Evolutionary conservation across 345 rosid genomes (phyloP), one percentile per base, ranked within the genome.

Genomic region (Ceriops tagal): DNA sequence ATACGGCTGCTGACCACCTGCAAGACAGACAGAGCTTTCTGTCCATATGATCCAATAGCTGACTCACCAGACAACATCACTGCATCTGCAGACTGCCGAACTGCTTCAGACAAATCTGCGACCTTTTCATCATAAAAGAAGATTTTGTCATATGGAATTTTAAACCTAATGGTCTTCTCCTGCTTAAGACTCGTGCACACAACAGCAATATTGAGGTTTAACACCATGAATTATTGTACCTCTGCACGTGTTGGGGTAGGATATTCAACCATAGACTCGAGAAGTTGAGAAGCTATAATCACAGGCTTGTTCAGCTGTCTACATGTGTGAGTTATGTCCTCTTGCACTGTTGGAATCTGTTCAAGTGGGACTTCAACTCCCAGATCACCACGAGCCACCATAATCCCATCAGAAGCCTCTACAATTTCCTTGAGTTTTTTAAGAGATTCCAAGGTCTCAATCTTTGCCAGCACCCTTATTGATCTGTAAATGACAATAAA

Each of bases 171-270:
- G 55, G 53, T 22, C 20, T 22, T 21, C 49, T 43, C 49, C 49
- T 43, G 49, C 49, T 15, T 3, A 43, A 0, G 49, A 43, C 16
- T 6, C 37, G 1, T 34, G 37, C 37, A 34, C 37, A 13, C 18
- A 65, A 66, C n/a, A 70, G 53, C 8, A 8, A 61, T 26, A 39
- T 7, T 5, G 6, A 46, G 13, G 13, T 46, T 24, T 15, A 22
- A 27, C 16, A 30, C 8, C 26, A 16, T 27, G 21, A 19, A 69
- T 39, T 30, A 56, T 27, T 35, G 53, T 78, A 86, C 93, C 89
- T 89, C 95, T 0, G 91, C 95, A 37, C 95, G 87, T 30, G 95
- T 89, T 66, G 95, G 95, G 6, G 86, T 87, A 10, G 91, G 95
- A 79, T 79, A 87, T 77, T 89, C 95, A 39, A 87, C 77, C 95